Percentiles rank a stretch among this genome's conserved stretches.
Evolutionary conservation across 2,329 filamentous ascomycete genomes (phyloP).

Genomic region (Aspergillus nomiae): DNA sequence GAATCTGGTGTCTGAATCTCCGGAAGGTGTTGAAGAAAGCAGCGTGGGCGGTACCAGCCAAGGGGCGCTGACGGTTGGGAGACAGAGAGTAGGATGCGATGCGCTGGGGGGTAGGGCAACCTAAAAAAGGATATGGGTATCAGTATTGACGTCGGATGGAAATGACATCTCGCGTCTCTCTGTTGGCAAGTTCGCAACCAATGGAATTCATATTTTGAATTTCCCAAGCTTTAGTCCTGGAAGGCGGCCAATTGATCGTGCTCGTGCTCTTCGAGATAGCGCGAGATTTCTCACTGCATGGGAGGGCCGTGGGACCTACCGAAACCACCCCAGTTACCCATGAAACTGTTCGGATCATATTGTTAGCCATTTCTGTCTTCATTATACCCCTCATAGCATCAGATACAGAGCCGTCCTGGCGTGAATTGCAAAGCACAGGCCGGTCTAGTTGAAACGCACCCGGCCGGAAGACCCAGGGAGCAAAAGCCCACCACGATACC

Average conservation of each 20-base stretch:
- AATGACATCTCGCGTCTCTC: neutral
- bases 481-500: neutral
- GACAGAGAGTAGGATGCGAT: constrained; percentile 73
- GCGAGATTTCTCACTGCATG: neutral
- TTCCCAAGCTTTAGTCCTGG: neutral
- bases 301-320: constrained; percentile 59
- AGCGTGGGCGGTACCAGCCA: constrained; percentile 74
- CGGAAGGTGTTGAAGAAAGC: constrained; percentile 96
- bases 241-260: constrained; percentile 5
- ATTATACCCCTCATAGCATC: neutral
- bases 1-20: constrained; percentile 79
- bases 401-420: neutral
- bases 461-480: constrained; percentile 11
- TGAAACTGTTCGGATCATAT: constrained; percentile 56
- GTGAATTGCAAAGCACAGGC: neutral
- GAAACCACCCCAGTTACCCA: constrained; percentile 74
- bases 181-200: neutral
- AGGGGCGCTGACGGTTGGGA: constrained; percentile 84
- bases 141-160: neutral
- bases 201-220: neutral
- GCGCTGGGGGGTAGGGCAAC: constrained; percentile 54
- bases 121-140: constrained; percentile 17
- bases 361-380: constrained; percentile 25
- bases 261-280: neutral
- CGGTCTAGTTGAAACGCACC: neutral